Base-by-base conservation (phyloP, 2,329 filamentous ascomycete species). In the Hymenoscyphus infarciens region DNA sequence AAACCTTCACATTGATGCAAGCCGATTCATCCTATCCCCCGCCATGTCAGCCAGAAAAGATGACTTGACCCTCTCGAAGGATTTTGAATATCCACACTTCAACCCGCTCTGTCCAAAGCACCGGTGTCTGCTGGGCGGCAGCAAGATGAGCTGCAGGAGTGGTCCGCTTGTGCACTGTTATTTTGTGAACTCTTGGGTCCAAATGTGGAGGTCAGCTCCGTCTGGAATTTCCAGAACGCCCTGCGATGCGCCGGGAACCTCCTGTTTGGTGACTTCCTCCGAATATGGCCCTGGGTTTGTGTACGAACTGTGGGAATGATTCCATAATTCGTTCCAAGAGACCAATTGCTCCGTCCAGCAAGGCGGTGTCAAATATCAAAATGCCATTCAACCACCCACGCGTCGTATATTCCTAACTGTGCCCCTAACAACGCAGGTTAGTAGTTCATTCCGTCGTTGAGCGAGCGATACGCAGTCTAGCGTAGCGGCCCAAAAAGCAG, bases 101-200 rank as follows among this genome's bases (percentile, higher is more conserved):
- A 49, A 49, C 19, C 39, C 39, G 65, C 63, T 60, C 66, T 63
- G 56, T 65, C 69, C 68, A 69, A 45, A 66, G 64, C 62, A 68
- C 65, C 65, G 67, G 68, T 68, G 67, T 55, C 56, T 56, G 45
- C n/a, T 61, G 54, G 65, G 65, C 68, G 69, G 70, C 69, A 70
- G 70, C 67, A 72, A 67, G 69, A 73, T 73, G 71, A 71, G 71
- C 62, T 73, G 71, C 71, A 72, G 69, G 69, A 73, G 68, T 54
- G 19, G 63, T 65, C 59, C 55, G 57, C 57, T 61, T 67, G 64
- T 64, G 66, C 66, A 67, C 66, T 31, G 31, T 68, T 67, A 69
- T 70, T 63, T 63, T 61, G 61, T 62, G 59, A 59, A 60, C 60
- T 63, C 66, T 55, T 27, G 39, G 45, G 31, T 29, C 16, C 60